Conservation (phyloP, 805 yeast species). For the Candida endomychidarum region DNA sequence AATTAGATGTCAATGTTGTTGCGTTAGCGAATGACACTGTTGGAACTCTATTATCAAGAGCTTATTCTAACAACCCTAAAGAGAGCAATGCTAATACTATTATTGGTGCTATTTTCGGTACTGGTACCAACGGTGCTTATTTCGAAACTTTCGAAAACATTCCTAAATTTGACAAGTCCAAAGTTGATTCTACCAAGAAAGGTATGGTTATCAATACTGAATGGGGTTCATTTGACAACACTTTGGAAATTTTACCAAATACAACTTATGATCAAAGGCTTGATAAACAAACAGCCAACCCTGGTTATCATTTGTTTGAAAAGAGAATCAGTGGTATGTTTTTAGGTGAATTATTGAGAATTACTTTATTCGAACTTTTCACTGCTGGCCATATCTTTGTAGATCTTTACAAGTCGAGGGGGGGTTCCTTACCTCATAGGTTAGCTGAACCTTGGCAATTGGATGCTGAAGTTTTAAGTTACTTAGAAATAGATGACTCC, state of each 20-base stretch:
- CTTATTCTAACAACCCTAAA: slow-evolving; percentile 66
- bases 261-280: slow-evolving; percentile 74
- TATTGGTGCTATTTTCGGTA: slow-evolving; percentile 91
- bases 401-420: slow-evolving; percentile 46
- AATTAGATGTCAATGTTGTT: slow-evolving; percentile 67
- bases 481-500: slow-evolving; percentile 82
- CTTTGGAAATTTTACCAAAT: slow-evolving; percentile 67
- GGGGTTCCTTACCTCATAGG: slow-evolving; percentile 56
- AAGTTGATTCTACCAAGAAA: slow-evolving; percentile 16
- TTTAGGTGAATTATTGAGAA: slow-evolving; percentile 84
- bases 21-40: slow-evolving; percentile 96
- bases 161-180: slow-evolving; percentile 61
- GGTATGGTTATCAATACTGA: slow-evolving; percentile 93
- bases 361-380: slow-evolving; percentile 67
- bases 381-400: slow-evolving; percentile 55
- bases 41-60: slow-evolving; percentile 86
- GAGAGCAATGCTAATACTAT: slow-evolving; percentile 72
- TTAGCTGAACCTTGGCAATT: slow-evolving; percentile 74
- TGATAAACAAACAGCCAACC: slow-evolving; percentile 74
- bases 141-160: slow-evolving; percentile 73
- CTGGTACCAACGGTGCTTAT: slow-evolving; percentile 98
- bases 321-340: slow-evolving; percentile 92
- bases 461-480: slow-evolving; percentile 81
- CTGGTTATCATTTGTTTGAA: slow-evolving; percentile 88
- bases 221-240: slow-evolving; percentile 97